Conservation (phyloP, 2,329 filamentous ascomycete species). For the Hymenoscyphus fructigenus region DNA sequence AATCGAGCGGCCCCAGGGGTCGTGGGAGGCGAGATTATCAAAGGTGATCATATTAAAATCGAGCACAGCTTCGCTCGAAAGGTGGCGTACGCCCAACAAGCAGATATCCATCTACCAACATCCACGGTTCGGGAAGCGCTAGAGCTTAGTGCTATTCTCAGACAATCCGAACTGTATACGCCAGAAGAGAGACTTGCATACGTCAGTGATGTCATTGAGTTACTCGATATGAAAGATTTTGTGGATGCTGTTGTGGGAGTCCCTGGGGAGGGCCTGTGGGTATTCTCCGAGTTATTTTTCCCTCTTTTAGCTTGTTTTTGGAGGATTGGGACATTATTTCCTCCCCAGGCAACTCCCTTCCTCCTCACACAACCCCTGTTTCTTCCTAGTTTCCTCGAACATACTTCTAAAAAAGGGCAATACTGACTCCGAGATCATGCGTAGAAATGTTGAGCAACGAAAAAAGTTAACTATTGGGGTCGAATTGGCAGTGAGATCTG, state of each 20-base stretch:
- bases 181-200: constrained; percentile 77
- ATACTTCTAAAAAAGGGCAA: no score
- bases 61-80: constrained; percentile 77
- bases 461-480: constrained; percentile 88
- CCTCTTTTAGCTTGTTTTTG: no score
- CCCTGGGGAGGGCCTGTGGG: constrained; percentile 74
- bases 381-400: no score
- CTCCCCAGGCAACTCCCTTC: no score
- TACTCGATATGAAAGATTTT: constrained; percentile 84
- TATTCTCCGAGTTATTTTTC: background rate
- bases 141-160: constrained; percentile 78
- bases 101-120: constrained; percentile 81
- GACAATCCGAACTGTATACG: constrained; percentile 72
- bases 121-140: constrained; percentile 85
- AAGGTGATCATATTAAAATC: constrained; percentile 64
- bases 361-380: background rate
- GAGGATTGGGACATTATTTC: no score
- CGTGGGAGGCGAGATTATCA: constrained; percentile 76
- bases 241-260: constrained; percentile 90
- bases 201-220: constrained; percentile 68
- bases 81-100: constrained; percentile 89
- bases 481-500: constrained; percentile 86
- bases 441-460: constrained; percentile 65
- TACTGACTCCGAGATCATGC: no score
- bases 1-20: constrained; percentile 82